Conservation (phyloP, 2,329 filamentous ascomycete species). For the Venturiaceae sp. region DNA sequence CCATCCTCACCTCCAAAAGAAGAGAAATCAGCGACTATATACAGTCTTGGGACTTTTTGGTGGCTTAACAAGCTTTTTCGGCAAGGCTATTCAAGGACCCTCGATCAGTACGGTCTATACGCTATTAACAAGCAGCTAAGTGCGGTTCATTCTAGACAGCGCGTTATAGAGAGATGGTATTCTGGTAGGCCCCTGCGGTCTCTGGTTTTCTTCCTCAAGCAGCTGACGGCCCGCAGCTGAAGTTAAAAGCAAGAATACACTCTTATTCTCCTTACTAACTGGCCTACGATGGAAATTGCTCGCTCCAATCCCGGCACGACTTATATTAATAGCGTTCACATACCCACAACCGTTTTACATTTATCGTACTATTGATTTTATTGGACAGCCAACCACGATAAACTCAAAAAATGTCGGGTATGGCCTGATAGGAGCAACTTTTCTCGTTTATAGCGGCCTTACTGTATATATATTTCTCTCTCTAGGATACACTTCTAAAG, state of each 20-base stretch:
- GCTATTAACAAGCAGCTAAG: constrained; percentile 9
- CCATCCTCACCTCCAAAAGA: not conserved
- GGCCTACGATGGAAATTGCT: not conserved
- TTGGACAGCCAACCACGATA: constrained; percentile 3
- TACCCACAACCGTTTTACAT: not conserved
- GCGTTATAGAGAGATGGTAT: not conserved
- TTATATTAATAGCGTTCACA: not conserved
- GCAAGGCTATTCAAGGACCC: constrained; percentile 16
- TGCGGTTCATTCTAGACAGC: not conserved
- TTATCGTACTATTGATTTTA: not conserved
- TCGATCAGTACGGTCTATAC: constrained; percentile 15
- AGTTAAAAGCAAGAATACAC: not conserved
- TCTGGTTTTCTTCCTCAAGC: too few species aligned
- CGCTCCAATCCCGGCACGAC: not conserved
- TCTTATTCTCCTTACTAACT: too few species aligned
- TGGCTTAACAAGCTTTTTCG: constrained; percentile 25
- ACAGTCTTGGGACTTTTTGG: constrained; percentile 22
- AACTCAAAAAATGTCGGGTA: constrained; percentile 21
- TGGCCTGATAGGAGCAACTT: constrained; percentile 32
- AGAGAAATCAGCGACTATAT: constrained; percentile 12
- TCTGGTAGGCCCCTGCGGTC: too few species aligned
- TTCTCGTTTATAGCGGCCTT: constrained; percentile 32
- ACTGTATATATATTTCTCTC: constrained; percentile 21
- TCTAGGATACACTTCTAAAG: not conserved
- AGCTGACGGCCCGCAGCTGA: too few species aligned